These are phyloP conservation scores for Corymbia citriodora DNA, from an alignment of 441 rosid genomes.

Conservation along the genomic window DNA sequence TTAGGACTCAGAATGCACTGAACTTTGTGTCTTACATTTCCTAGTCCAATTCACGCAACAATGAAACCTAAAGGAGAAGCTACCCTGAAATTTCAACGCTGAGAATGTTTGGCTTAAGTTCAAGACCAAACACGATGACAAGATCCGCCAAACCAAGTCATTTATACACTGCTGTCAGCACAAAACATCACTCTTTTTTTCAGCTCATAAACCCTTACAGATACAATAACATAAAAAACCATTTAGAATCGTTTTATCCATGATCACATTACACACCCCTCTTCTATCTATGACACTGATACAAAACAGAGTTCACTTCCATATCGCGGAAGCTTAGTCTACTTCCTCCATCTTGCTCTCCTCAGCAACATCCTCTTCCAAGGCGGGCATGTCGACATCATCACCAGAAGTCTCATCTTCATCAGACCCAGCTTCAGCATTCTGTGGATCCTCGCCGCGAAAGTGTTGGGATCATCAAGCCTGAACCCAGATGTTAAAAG, in stretches of 20 bases:
- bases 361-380: slow-evolving; percentile 74
- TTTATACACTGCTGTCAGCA: neutral
- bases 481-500: slow-evolving; percentile 69
- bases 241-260: neutral
- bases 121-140: neutral
- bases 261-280: neutral
- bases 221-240: neutral
- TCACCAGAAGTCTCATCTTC: slow-evolving; percentile 37
- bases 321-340: slow-evolving; percentile 16
- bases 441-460: slow-evolving; percentile 69
- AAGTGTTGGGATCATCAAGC: slow-evolving; percentile 77
- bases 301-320: neutral
- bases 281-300: neutral
- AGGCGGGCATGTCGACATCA: slow-evolving; percentile 65
- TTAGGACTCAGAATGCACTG: neutral
- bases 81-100: neutral
- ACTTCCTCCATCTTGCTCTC: slow-evolving; percentile 95
- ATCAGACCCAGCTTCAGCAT: slow-evolving; percentile 65
- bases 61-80: neutral
- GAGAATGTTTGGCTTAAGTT: neutral
- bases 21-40: neutral
- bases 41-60: neutral
- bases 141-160: neutral
- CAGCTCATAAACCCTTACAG: neutral
- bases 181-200: neutral